Evolutionary conservation across 2,329 filamentous ascomycete species (phyloP), one percentile per base, ranked within the genome.

Genomic region (Clarireedia paspali): DNA sequence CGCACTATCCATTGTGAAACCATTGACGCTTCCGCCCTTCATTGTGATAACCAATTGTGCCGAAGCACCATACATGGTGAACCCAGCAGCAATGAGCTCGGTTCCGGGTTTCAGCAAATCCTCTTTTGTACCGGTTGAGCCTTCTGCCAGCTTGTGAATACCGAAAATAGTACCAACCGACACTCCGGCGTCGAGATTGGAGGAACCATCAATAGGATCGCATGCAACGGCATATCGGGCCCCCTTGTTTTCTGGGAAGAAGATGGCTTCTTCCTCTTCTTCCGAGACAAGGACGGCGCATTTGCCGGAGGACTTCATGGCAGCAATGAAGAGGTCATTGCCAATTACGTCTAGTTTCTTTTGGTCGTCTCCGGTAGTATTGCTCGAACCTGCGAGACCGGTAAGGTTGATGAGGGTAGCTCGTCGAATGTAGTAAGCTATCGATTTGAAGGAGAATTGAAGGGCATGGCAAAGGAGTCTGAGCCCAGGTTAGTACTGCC

Each of bases 271-370:
- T 62, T 99, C 94, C 73, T 97, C 92, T 71, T 99, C 94, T 74
- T 99, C 94, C 0, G 94, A 99, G n/a, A 99, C 91, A 38, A 99
- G 79, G 57, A 97, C 77, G 52, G 90, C 85, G 71, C 91, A 94
- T 73, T 91, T 91, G 67, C 90, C 91, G 27, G 88, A 96, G 53
- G 89, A 92, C 65, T 83, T 84, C 94, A 99, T 97, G 61, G 91
- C 89, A 59, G 89, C 86, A 69, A 99, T 89, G 77, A 99, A 99
- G 67, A 99, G 81, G 71, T 99, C 94, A 72, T 99, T 97, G 72
- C 91, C 92, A 70, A 99, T 97, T 58, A 99, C 92, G 71, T 99
- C 94, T 60, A 99, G 89, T 78, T 99, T 99, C 84, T 99, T 99
- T 74, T 99, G 94, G 72, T 97, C 94, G 73, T 99, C 94, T 63